Evolutionary conservation across 1,284 basidiomycete genomes (phyloP).

Genomic region (Cutaneotrichosporon cyanovorans): DNA sequence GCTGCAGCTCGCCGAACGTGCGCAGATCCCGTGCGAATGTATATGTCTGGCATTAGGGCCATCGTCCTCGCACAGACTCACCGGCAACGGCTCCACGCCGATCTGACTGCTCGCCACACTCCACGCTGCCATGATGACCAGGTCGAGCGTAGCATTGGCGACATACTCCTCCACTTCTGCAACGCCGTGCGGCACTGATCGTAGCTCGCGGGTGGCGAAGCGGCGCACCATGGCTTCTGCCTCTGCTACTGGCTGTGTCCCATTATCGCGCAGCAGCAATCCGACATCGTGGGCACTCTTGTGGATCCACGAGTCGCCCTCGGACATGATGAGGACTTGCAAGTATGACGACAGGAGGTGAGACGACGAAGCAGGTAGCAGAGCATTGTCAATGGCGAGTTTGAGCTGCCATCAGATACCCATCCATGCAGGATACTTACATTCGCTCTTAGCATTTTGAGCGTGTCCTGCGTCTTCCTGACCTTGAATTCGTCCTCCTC

Average conservation of each 20-base stretch:
- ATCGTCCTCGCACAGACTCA: slow-evolving; percentile 17
- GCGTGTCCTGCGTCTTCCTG: slow-evolving; percentile 36
- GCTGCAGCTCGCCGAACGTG: slow-evolving; percentile 31
- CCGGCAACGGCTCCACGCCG: slow-evolving; percentile 34
- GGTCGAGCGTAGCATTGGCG: slow-evolving; percentile 44
- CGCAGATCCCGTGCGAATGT: slow-evolving; percentile 44
- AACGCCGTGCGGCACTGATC: slow-evolving; percentile 34
- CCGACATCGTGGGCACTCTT: slow-evolving; percentile 38
- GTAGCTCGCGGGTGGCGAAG: slow-evolving; percentile 43
- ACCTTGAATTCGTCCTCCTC: slow-evolving; percentile 42
- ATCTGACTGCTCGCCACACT: slow-evolving; percentile 32
- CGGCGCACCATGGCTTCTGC: slow-evolving; percentile 37
- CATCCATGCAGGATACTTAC: slow-evolving; percentile 18
- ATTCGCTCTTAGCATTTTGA: slow-evolving; percentile 42
- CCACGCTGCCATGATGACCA: slow-evolving; percentile 43
- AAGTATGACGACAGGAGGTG: slow-evolving; percentile 43
- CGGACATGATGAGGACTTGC: slow-evolving; percentile 47
- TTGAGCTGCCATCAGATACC: slow-evolving; percentile 34
- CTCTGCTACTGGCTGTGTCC: slow-evolving; percentile 25
- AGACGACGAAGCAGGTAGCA: slow-evolving; percentile 27
- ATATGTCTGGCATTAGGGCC: slow-evolving; percentile 31
- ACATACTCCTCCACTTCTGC: slow-evolving; percentile 42
- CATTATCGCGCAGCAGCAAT: slow-evolving; percentile 28
- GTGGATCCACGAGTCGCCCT: slow-evolving; percentile 42
- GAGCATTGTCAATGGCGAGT: slow-evolving; percentile 44